These are phyloP conservation scores for Pisolithus orientalis DNA, from an alignment of 768 basidiomycete genomes.

Conservation along the genomic window DNA sequence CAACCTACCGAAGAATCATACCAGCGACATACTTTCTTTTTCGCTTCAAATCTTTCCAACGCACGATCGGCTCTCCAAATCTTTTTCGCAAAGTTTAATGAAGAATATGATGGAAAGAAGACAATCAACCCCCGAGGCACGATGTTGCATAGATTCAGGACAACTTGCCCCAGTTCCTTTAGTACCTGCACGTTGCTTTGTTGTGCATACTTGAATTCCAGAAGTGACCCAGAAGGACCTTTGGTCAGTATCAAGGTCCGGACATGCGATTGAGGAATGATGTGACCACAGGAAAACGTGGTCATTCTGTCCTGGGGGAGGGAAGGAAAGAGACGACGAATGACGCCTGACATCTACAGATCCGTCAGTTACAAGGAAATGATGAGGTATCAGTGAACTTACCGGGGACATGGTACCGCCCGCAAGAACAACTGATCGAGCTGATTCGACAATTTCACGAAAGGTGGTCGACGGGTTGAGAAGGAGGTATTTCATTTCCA, in stretches of 20 bases:
- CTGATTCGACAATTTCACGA: slow-evolving; percentile 71
- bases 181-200: slow-evolving; percentile 63
- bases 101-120: slow-evolving; percentile 90
- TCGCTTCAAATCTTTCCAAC: slow-evolving; percentile 52
- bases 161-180: slow-evolving; percentile 74
- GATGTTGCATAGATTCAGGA: slow-evolving; percentile 73
- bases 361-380: slow-evolving; percentile 3
- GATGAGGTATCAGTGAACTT: slow-evolving; percentile 16
- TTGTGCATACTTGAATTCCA: slow-evolving; percentile 79
- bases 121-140: slow-evolving; percentile 88
- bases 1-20: neutral
- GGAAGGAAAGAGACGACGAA: slow-evolving; percentile 70
- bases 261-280: slow-evolving; percentile 78
- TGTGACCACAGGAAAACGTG: slow-evolving; percentile 87
- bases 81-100: slow-evolving; percentile 59
- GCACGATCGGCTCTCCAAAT: slow-evolving; percentile 61
- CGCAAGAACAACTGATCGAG: slow-evolving; percentile 82
- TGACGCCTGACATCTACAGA: slow-evolving; percentile 77
- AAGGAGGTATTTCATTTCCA: slow-evolving; percentile 84
- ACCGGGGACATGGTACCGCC: slow-evolving; percentile 99
- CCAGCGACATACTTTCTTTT: slow-evolving; percentile 61
- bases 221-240: slow-evolving; percentile 65
- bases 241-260: slow-evolving; percentile 66
- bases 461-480: slow-evolving; percentile 90
- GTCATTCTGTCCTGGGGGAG: slow-evolving; percentile 56